These are phyloP conservation scores for Parascedosporium putredinis DNA, from an alignment of 2,329 filamentous ascomycete species.

Conservation along the genomic window DNA sequence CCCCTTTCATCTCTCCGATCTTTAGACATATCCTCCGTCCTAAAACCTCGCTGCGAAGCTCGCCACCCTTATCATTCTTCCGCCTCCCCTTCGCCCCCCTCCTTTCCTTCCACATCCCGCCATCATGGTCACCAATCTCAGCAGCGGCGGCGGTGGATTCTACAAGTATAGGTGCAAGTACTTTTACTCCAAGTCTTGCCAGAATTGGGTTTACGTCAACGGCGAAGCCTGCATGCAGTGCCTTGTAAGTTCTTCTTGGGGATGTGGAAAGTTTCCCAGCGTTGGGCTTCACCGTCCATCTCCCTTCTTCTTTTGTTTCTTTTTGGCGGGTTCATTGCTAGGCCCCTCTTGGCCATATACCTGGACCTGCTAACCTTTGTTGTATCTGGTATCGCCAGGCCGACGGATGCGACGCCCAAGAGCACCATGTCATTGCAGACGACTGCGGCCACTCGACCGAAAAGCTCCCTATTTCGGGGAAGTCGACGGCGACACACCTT, in stretches of 20 bases:
- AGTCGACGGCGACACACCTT: too few relatives aligned
- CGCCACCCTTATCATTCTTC: background rate
- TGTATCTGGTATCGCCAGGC: too few relatives aligned
- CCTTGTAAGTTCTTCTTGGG: slow-evolving; percentile 29
- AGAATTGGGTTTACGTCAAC: slow-evolving; percentile 44
- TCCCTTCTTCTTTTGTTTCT: background rate
- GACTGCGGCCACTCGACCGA: too few relatives aligned
- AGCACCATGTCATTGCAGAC: too few relatives aligned
- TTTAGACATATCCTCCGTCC: background rate
- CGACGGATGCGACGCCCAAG: too few relatives aligned
- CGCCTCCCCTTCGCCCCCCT: background rate
- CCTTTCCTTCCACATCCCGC: too few relatives aligned
- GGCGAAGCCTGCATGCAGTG: slow-evolving; percentile 38
- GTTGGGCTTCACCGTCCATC: background rate
- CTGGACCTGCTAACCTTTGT: too few relatives aligned
- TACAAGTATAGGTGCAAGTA: slow-evolving; percentile 48
- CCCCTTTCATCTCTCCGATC: background rate
- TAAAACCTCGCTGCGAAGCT: background rate
- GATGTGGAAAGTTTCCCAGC: too few relatives aligned
- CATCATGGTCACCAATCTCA: slow-evolving; percentile 9
- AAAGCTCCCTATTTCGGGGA: too few relatives aligned
- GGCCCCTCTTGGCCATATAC: too few relatives aligned
- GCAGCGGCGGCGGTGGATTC: slow-evolving; percentile 28
- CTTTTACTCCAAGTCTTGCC: slow-evolving; percentile 39
- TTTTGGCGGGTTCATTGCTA: too few relatives aligned